Conservation (phyloP, 192 early-diverging fungal genomes). For the Blastocladiella britannica region DNA sequence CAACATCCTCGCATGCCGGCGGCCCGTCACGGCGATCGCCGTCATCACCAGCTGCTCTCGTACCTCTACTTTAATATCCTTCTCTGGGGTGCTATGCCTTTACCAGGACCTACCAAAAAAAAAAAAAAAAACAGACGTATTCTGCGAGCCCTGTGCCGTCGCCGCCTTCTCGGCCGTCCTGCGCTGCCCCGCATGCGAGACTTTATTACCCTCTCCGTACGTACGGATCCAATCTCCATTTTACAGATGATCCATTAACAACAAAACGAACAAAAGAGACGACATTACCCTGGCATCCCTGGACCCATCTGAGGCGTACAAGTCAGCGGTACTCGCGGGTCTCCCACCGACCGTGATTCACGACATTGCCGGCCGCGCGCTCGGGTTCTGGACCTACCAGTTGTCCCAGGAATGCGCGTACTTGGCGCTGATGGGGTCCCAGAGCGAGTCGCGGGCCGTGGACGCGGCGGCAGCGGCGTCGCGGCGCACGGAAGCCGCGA, state of each 20-base stretch:
- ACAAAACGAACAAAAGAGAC: slow-evolving; percentile 11
- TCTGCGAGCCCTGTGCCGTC: slow-evolving; percentile 38
- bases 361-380: slow-evolving; percentile 39
- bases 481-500: background rate
- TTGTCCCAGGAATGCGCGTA: slow-evolving; percentile 28
- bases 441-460: background rate
- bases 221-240: slow-evolving; percentile 1
- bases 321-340: slow-evolving; percentile 42
- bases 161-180: slow-evolving; percentile 21
- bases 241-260: slow-evolving; percentile 1
- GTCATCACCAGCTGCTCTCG: slow-evolving; percentile 42
- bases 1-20: background rate
- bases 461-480: background rate
- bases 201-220: slow-evolving; percentile 26
- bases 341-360: slow-evolving; percentile 34
- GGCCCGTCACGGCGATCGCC: background rate
- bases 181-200: slow-evolving; percentile 41
- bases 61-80: slow-evolving; percentile 10
- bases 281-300: slow-evolving; percentile 35
- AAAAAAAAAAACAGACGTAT: slow-evolving; percentile 25
- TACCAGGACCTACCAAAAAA: background rate
- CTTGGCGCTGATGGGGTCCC: slow-evolving; percentile 9
- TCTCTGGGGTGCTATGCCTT: background rate
- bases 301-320: slow-evolving; percentile 38
- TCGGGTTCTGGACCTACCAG: slow-evolving; percentile 49